phyloP scores from a whole-genome alignment of 495 filamentous ascomycete genomes.

The Podospora pseudopauciseta region DNA sequence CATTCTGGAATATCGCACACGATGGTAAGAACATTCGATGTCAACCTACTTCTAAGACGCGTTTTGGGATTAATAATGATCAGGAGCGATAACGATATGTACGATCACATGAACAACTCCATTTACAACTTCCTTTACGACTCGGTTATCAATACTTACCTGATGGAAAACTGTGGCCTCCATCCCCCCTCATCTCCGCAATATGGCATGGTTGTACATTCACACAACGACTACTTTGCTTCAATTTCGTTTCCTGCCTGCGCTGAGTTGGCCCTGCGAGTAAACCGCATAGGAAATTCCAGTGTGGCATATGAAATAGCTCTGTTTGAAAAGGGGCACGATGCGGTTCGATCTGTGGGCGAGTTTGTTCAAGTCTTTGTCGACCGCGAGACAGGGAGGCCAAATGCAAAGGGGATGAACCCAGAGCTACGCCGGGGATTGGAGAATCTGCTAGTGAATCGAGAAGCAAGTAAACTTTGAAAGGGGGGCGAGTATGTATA shows the following conservation, averaged over 20 bases:
- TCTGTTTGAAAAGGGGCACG: slow-evolving; percentile 71
- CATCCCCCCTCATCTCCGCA: slow-evolving; percentile 65
- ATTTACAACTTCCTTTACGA: slow-evolving; percentile 82
- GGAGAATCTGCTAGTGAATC: slow-evolving; percentile 32
- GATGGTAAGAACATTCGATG: slow-evolving; percentile 61
- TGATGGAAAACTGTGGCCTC: slow-evolving; percentile 75
- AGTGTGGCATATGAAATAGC: slow-evolving; percentile 93
- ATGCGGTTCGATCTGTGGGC: slow-evolving; percentile 80
- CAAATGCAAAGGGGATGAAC: slow-evolving; percentile 58
- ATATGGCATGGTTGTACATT: slow-evolving; percentile 78
- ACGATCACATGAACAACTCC: slow-evolving; percentile 80
- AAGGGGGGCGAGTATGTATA: too few relatives aligned
- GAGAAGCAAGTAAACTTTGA: slow-evolving; percentile 20
- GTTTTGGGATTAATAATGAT: background rate
- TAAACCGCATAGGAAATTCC: slow-evolving; percentile 77
- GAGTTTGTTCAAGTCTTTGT: slow-evolving; percentile 90
- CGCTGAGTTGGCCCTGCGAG: slow-evolving; percentile 75
- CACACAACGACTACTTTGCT: slow-evolving; percentile 78
- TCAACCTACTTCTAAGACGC: background rate
- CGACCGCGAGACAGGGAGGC: slow-evolving; percentile 64
- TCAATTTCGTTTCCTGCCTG: slow-evolving; percentile 79
- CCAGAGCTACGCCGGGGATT: slow-evolving; percentile 51
- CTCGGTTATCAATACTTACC: slow-evolving; percentile 84
- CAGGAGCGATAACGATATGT: slow-evolving; percentile 96
- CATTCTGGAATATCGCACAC: slow-evolving; percentile 76